Evolutionary conservation across 2,329 filamentous ascomycete genomes (phyloP).

Genomic region (Pestalotiopsis sp.): DNA sequence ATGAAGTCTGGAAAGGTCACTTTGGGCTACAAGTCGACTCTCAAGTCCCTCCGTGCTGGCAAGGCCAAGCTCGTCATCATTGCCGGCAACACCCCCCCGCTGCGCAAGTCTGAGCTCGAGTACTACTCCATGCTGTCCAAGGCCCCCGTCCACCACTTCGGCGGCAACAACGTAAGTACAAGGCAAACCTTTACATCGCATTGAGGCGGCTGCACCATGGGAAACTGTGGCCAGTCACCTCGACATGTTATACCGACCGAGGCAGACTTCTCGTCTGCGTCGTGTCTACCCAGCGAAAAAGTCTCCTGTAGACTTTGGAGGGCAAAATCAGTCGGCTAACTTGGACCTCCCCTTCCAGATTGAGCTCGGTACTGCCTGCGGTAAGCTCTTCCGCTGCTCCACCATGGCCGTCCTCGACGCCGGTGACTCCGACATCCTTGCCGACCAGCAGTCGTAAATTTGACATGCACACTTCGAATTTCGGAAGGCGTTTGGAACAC

Average conservation of each 20-base stretch:
- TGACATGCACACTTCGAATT: conserved; percentile 21
- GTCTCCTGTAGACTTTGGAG: conserved; percentile 84
- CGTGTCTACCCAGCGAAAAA: conserved; percentile 84
- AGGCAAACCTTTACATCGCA: conserved; percentile 9
- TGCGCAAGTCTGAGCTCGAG: conserved; percentile 97
- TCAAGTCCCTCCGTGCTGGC: conserved; percentile 89
- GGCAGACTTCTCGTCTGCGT: conserved; percentile 15
- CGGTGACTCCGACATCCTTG: conserved; percentile 97
- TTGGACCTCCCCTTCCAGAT: conserved; percentile 63
- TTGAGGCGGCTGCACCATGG: not conserved
- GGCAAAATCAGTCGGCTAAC: conserved; percentile 66
- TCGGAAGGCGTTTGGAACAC: conserved; percentile 30
- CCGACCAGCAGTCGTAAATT: conserved; percentile 67
- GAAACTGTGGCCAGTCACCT: conserved; percentile 8
- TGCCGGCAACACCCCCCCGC: conserved; percentile 92
- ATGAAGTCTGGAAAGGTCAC: conserved; percentile 70
- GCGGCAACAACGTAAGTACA: conserved; percentile 94
- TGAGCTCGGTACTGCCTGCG: conserved; percentile 96
- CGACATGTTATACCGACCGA: not conserved
- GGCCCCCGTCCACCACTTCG: conserved; percentile 96
- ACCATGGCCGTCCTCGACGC: conserved; percentile 97
- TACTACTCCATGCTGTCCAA: conserved; percentile 94
- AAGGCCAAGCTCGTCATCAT: conserved; percentile 89
- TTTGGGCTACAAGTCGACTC: conserved; percentile 84
- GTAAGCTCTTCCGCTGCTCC: conserved; percentile 98